Evolutionary conservation across 495 filamentous ascomycete species (phyloP).

Genomic region (Sordaria brevicollis): DNA sequence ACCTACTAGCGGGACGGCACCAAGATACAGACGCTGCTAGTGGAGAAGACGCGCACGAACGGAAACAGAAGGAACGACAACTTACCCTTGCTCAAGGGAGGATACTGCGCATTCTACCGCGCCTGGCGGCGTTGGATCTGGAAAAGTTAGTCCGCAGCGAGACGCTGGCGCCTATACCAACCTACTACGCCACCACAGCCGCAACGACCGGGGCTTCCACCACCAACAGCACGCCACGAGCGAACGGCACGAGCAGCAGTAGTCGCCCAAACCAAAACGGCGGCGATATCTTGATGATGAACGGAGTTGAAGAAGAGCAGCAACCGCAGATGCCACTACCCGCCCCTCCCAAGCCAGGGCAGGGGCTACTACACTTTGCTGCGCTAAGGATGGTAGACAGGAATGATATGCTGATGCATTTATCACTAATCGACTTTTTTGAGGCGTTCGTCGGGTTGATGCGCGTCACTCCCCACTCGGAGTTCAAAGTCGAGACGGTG

Average conservation of each 20-base stretch:
- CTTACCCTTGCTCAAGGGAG: slow-evolving; percentile 71
- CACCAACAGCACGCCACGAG: neutral
- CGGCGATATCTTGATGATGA: slow-evolving; percentile 16
- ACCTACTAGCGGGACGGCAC: slow-evolving; percentile 42
- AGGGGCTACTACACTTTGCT: slow-evolving; percentile 66
- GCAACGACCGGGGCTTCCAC: neutral
- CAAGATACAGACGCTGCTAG: slow-evolving; percentile 18
- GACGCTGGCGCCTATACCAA: slow-evolving; percentile 47
- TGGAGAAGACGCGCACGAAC: neutral
- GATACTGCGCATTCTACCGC: slow-evolving; percentile 58
- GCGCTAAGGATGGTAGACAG: slow-evolving; percentile 63
- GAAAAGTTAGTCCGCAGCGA: slow-evolving; percentile 47
- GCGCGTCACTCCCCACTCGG: slow-evolving; percentile 32
- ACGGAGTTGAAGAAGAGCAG: slow-evolving; percentile 5
- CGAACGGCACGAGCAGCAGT: neutral
- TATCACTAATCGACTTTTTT: slow-evolving; percentile 68
- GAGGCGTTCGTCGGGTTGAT: slow-evolving; percentile 49
- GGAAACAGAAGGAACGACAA: slow-evolving; percentile 36
- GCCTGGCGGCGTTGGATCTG: slow-evolving; percentile 56
- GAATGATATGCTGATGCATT: slow-evolving; percentile 68
- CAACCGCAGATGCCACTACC: slow-evolving; percentile 8
- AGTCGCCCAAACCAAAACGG: neutral
- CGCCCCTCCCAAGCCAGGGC: slow-evolving; percentile 12
- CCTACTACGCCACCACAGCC: slow-evolving; percentile 18
- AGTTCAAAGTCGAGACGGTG: slow-evolving; percentile 30